Conservation (phyloP, 1,139 yeast genomes). For the Saccharomyces hybrid region DNA sequence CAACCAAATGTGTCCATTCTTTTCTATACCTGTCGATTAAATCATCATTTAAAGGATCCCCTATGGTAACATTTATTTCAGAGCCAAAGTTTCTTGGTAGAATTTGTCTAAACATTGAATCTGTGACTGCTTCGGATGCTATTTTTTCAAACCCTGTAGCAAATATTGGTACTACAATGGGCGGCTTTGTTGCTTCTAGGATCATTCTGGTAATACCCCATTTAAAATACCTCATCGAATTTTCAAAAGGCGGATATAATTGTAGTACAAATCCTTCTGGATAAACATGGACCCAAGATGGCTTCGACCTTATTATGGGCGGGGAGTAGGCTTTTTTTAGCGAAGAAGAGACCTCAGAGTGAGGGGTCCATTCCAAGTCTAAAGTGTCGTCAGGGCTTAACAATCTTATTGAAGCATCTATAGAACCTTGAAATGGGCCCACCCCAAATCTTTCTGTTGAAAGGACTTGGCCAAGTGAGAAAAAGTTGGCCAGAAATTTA, state of each 20-base stretch:
- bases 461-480: conserved; percentile 80
- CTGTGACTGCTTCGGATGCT: conserved; percentile 70
- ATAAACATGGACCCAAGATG: conserved; percentile 90
- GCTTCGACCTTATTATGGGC: conserved; percentile 50
- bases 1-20: conserved; percentile 61
- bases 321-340: conserved; percentile 29
- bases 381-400: conserved; percentile 37
- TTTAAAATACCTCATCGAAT: conserved; percentile 87
- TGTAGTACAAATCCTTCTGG: conserved; percentile 95
- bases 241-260: conserved; percentile 64
- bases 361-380: conserved; percentile 2
- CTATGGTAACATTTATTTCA: conserved; percentile 61
- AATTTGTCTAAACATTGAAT: conserved; percentile 45
- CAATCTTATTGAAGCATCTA: conserved; percentile 86
- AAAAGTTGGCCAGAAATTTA: conserved; percentile 48
- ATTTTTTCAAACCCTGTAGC: conserved; percentile 81
- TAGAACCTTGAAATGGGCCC: conserved; percentile 86
- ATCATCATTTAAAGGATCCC: conserved; percentile 59
- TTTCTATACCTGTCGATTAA: conserved; percentile 52
- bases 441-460: conserved; percentile 82
- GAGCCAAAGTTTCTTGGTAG: conserved; percentile 63
- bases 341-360: neutral
- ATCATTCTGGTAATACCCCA: conserved; percentile 91
- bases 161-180: conserved; percentile 85
- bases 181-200: conserved; percentile 74